phyloP scores from a whole-genome alignment of 768 basidiomycete genomes.

The Calocybe cyanea region DNA sequence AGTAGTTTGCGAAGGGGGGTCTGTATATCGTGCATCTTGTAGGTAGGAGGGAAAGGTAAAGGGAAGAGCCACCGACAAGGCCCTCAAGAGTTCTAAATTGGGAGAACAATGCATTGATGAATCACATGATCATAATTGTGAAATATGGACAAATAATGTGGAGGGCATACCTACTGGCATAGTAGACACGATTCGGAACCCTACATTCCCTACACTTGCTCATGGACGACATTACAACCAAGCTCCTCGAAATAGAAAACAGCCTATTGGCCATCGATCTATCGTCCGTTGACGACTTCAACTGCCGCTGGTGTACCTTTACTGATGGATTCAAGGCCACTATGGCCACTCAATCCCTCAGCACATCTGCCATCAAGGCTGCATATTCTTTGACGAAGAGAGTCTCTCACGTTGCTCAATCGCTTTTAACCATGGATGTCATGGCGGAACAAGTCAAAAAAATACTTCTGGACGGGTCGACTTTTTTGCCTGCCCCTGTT shows the following conservation, averaged over 20 bases:
- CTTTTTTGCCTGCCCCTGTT: neutral
- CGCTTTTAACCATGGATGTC: slow-evolving; percentile 9
- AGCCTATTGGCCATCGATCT: slow-evolving; percentile 8
- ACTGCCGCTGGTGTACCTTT: slow-evolving; percentile 11
- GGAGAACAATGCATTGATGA: too few species aligned
- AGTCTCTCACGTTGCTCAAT: neutral
- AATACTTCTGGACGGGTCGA: slow-evolving; percentile 3
- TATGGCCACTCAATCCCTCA: slow-evolving; percentile 6
- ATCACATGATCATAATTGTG: too few species aligned
- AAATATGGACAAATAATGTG: too few species aligned
- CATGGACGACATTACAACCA: slow-evolving; percentile 2
- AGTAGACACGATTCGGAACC: too few species aligned
- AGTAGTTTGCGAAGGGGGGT: too few species aligned
- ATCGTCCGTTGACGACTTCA: slow-evolving; percentile 10
- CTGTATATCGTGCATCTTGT: too few species aligned
- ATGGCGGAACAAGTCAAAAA: slow-evolving; percentile 8
- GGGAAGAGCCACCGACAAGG: too few species aligned
- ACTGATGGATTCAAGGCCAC: slow-evolving; percentile 9
- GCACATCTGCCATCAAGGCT: slow-evolving; percentile 5
- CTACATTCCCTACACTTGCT: too few species aligned
- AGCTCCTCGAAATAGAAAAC: slow-evolving; percentile 8
- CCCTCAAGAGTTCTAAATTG: too few species aligned
- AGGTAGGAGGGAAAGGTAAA: too few species aligned
- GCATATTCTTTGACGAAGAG: slow-evolving; percentile 13
- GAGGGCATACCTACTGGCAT: too few species aligned